Base-by-base conservation (phyloP, 78 protist species). In the Guillardia theta region DNA sequence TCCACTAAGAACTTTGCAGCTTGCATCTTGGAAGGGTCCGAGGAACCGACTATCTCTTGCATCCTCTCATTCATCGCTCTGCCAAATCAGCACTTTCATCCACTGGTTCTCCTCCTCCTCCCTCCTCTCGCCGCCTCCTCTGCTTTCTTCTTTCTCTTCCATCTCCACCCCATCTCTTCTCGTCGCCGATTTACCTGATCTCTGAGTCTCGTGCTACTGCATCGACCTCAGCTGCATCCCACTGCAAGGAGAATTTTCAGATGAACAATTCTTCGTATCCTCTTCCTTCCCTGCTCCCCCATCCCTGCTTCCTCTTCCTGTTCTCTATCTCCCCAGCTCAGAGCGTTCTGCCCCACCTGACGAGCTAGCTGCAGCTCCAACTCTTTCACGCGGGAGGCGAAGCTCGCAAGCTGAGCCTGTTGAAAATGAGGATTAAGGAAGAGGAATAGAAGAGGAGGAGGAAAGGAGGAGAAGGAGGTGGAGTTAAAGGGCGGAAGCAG, bases 171-270 rank as follows among this genome's bases (percentile, higher is more conserved):
- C n/a, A n/a, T n/a, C n/a, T n/a, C n/a, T n/a, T n/a, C n/a, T n/a
- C n/a, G n/a, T n/a, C n/a, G n/a, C n/a, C n/a, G n/a, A n/a, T n/a
- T n/a, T n/a, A n/a, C n/a, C n/a, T 36, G 36, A 70, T 12, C 41
- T 70, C 83, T 6, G 83, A 15, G 83, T 70, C 83, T 36, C 83
- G 83, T 43, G 83, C 33, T 3, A 4, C 83, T 24, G 83, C 83
- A 6, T 70, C 83, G 46, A 36, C 83, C 83, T 70, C 83, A 15
- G 83, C 83, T 24, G 83, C 83, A 43, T 70, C 83, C 36, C 83
- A 12, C 83, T 70, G 83, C n/a, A n/a, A n/a, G n/a, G n/a, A n/a
- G n/a, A n/a, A n/a, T n/a, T n/a, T n/a, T n/a, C n/a, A n/a, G n/a
- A n/a, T n/a, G n/a, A n/a, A n/a, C n/a, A n/a, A n/a, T n/a, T n/a